Percentiles rank a stretch among this genome's conserved stretches.
Conservation (phyloP, 2,329 filamentous ascomycete genomes). For the Scedosporium apiospermum region DNA sequence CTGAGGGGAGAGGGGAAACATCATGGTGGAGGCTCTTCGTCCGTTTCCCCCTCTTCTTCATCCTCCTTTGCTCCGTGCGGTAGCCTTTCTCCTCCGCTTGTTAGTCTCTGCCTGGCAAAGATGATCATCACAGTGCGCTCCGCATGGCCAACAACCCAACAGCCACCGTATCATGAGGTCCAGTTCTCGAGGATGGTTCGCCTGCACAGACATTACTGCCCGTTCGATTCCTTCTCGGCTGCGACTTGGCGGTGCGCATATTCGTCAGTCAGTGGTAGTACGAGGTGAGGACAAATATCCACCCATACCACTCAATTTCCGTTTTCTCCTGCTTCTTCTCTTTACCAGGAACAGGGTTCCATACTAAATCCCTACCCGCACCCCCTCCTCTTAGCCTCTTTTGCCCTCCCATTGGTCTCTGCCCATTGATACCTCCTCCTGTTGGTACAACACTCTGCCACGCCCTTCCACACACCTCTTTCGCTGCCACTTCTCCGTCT, state of each 20-base stretch:
- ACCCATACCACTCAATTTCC: background rate
- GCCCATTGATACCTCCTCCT: background rate
- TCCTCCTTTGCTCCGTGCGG: no score
- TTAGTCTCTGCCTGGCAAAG: no score
- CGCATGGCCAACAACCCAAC: background rate
- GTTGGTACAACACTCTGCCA: background rate
- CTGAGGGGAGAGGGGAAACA: no score
- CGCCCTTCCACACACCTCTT: background rate
- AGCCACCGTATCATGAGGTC: background rate
- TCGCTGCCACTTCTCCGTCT: background rate
- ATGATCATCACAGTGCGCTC: no score
- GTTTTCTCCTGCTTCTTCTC: background rate
- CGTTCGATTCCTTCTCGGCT: background rate
- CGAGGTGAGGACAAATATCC: background rate
- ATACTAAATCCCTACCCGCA: background rate
- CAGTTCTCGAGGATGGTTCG: background rate
- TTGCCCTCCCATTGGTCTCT: background rate
- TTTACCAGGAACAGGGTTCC: conserved; percentile 4
- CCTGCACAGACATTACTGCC: background rate
- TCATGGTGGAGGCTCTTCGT: no score
- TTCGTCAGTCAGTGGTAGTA: background rate
- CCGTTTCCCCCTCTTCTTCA: no score
- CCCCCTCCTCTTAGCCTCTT: background rate
- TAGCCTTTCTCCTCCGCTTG: no score
- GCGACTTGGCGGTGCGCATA: background rate